A percentile compares a stretch with the other conserved stretches of the same genome.
phyloP scores from a whole-genome alignment of 2,329 filamentous ascomycete species.

The Gaeumannomyces sp. region DNA sequence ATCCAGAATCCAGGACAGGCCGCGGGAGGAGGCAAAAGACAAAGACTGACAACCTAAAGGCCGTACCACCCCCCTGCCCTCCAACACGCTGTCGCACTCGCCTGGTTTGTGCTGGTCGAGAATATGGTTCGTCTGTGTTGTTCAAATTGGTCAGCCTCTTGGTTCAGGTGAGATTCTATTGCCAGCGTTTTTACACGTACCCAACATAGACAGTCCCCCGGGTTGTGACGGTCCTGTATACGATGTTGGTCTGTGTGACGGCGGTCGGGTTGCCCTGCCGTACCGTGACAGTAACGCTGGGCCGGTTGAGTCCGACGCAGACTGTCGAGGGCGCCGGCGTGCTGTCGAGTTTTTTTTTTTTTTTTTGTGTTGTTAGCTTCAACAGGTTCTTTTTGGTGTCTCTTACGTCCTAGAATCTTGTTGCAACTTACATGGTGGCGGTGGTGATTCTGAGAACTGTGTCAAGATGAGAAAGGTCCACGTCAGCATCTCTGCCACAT shows the following conservation, averaged over 20 bases:
- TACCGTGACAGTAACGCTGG: constrained; percentile 25
- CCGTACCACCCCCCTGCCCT: constrained; percentile 30
- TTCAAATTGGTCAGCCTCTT: not conserved
- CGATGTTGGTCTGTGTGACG: constrained; percentile 28
- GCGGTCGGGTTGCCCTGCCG: constrained; percentile 20
- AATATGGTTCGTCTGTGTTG: constrained; percentile 25
- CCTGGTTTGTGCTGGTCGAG: constrained; percentile 26
- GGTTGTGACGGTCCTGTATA: constrained; percentile 28
- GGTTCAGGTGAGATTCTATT: not conserved
- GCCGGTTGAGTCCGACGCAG: constrained; percentile 22
- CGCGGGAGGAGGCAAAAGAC: not conserved
- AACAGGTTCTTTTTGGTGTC: not conserved
- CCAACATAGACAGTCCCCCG: constrained; percentile 29
- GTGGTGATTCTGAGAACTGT: constrained; percentile 21
- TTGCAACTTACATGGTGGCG: constrained; percentile 10
- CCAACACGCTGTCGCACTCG: constrained; percentile 31
- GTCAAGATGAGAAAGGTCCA: not conserved
- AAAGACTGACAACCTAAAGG: not conserved
- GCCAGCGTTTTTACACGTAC: constrained; percentile 20
- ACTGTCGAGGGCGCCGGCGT: constrained; percentile 29
- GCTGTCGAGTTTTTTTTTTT: constrained; percentile 17
- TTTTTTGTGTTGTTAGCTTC: not conserved
- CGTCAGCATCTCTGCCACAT: not conserved
- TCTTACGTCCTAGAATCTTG: not conserved
- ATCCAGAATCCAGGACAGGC: too few species aligned